Percentiles rank a stretch among this genome's conserved stretches.
Evolutionary conservation across 495 filamentous ascomycete genomes (phyloP).

Genomic region (Haplographium delicatum): DNA sequence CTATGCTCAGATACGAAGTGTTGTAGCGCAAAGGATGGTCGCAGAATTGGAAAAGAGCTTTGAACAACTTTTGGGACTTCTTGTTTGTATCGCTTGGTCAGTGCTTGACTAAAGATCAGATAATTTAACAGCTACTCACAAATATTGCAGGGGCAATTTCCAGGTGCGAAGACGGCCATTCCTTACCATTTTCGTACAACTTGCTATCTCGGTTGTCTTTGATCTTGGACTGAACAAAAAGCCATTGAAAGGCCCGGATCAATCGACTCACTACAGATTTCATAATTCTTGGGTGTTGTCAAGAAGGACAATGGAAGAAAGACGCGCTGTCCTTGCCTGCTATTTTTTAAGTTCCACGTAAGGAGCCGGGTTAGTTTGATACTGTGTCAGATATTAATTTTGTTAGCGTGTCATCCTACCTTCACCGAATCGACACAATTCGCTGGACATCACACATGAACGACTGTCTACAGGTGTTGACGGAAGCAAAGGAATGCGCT

Average conservation of each 20-base stretch:
- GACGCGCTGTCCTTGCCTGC: neutral
- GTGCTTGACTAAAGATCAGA: neutral
- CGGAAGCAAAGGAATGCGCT: conserved; percentile 12
- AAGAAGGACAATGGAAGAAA: neutral
- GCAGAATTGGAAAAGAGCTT: neutral
- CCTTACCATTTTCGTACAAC: too few relatives aligned
- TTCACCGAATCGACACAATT: conserved; percentile 29
- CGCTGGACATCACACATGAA: conserved; percentile 37
- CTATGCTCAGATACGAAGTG: neutral
- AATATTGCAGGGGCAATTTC: neutral
- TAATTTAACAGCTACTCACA: neutral
- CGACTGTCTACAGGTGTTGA: conserved; percentile 26
- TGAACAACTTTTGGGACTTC: neutral
- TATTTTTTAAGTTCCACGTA: neutral
- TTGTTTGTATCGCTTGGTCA: neutral
- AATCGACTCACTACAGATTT: neutral
- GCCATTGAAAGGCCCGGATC: neutral
- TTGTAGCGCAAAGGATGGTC: neutral
- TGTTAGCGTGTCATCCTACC: conserved; percentile 29
- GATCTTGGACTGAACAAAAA: neutral
- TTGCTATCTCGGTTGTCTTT: too few relatives aligned
- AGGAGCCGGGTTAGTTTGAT: neutral
- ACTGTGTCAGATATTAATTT: neutral
- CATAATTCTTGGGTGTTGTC: neutral
- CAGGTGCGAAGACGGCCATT: too few relatives aligned